Base-by-base conservation (phyloP, 2,329 filamentous ascomycete genomes). In the Ampelomyces quisqualis region DNA sequence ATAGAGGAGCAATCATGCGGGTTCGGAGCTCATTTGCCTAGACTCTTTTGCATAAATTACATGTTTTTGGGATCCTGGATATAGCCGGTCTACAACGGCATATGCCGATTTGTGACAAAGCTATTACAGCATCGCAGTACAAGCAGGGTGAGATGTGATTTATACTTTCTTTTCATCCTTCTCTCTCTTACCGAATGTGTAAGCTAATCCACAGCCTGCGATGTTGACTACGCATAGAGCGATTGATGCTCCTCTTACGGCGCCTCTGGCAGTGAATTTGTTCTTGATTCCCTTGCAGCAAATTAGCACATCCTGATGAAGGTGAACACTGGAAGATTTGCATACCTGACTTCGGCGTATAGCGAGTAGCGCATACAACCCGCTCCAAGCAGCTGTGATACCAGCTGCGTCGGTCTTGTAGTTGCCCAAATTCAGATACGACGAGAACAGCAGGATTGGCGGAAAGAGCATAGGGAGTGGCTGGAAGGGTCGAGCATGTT, bases 401-500 rank as follows among this genome's bases (percentile, higher is more conserved):
- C 82, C 82, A 0, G 82, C 82, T 14, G 75, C 74, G 56, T 86
- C 84, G 34, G 77, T 77, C 59, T 80, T 78, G 69, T 78, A 84
- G 44, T 76, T 75, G 48, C 76, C 75, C 20, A 86, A 58, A 60
- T 85, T 86, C 30, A 85, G 70, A 58, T 86, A 86, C 42, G 78
- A 79, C 36, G 77, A 78, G 69, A 85, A 83, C 43, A 86, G 73
- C 3, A 86, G 73, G 40, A 84, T 70, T 2, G 82, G 82, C 4
- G 82, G 78, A 61, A 86, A 86, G 49, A 83, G 66, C 77, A 86
- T 82, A 3, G 83, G 83, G 0, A 86, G 71, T 5, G 73, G 60
- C 60, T 83, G 81, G 65, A 84, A 81, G 6, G 84, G 83, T n/a
- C 80, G 79, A 29, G 78, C 72, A 70, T 85, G 79, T 55, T 85